Evolutionary conservation across 2,329 filamentous ascomycete species (phyloP), one percentile per base, ranked within the genome.

Genomic region (Orbilia oligospora): DNA sequence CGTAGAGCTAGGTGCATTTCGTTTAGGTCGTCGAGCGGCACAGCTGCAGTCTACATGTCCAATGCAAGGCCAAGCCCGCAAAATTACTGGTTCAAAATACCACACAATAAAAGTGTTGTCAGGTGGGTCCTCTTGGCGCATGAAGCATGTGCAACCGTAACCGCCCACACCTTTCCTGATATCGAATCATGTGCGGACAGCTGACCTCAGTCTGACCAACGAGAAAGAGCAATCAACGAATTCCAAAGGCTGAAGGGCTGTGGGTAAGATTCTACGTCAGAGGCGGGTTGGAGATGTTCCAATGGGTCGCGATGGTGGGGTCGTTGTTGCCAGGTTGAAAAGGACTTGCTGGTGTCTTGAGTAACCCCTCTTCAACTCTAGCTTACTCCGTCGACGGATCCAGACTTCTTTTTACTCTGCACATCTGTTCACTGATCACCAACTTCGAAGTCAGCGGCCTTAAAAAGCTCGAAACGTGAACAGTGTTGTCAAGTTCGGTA

Each of bases 111-210:
- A 53, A 24, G 49, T 53, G 49, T 30, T 53, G 22, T 24, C 10
- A 12, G 3, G 20, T 53, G 49, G 49, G 14, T 22, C 49, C 22
- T 53, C 49, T 53, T 53, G 49, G 49, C 49, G 20, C 41, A 46
- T 46, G 41, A 9, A 46, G 41, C 16, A 46, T 46, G 41, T 53
- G 24, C 51, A 14, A 18, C 14, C 24, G 51, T 55, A 55, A 55
- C 51, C 51, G 51, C 51, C 51, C 51, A 55, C 51, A 10, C 51
- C 51, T 18, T 18, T 33, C 51, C 20, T 51, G 27, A 33, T 33
- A 33, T 58, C 53, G 53, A 58, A 58, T 58, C 30, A 58, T 20
- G 22, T 58, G 30, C 27, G 27, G 30, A 58, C 53, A 58, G 53
- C 53, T 58, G 53, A 58, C 53, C 30, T 58, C 53, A 58, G 53